These are phyloP conservation scores for Dovyalis caffra DNA, from an alignment of 345 rosid genomes.

Conservation along the genomic window DNA sequence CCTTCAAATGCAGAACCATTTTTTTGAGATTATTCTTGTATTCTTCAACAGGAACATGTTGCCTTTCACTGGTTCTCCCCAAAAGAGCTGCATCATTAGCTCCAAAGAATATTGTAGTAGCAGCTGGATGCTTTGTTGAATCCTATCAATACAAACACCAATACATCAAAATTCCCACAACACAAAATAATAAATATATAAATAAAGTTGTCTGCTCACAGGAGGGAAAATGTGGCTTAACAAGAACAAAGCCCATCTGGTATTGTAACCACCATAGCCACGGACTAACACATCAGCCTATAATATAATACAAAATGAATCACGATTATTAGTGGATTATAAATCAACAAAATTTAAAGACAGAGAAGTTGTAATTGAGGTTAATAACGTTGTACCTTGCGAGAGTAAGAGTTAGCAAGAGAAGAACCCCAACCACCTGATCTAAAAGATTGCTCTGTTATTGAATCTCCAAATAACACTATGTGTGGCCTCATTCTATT, in stretches of 20 bases:
- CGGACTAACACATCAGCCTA: conserved; percentile 85
- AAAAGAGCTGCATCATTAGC: conserved; percentile 92
- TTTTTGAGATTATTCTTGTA: conserved; percentile 62
- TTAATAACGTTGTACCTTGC: conserved; percentile 47
- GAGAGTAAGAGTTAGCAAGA: conserved; percentile 70
- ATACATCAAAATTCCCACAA: background rate
- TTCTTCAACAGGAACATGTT: conserved; percentile 80
- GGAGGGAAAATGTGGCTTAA: conserved; percentile 68
- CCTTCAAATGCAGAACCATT: conserved; percentile 86
- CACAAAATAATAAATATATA: background rate
- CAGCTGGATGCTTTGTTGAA: conserved; percentile 53
- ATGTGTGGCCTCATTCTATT: conserved; percentile 66
- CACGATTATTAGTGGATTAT: conserved; percentile 3
- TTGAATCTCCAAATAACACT: conserved; percentile 87
- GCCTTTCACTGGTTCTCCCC: conserved; percentile 67
- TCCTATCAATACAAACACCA: conserved; percentile 37
- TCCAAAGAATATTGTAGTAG: conserved; percentile 80
- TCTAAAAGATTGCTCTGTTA: conserved; percentile 71
- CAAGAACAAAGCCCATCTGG: conserved; percentile 91
- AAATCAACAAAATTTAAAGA: background rate
- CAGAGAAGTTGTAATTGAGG: no score
- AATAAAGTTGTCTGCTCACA: conserved; percentile 28
- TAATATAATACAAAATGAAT: conserved; percentile 4
- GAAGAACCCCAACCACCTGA: conserved; percentile 92
- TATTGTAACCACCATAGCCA: conserved; percentile 94